Evolutionary conservation across 306 rosid species (phyloP).

Genomic region (Medicago lupulina): DNA sequence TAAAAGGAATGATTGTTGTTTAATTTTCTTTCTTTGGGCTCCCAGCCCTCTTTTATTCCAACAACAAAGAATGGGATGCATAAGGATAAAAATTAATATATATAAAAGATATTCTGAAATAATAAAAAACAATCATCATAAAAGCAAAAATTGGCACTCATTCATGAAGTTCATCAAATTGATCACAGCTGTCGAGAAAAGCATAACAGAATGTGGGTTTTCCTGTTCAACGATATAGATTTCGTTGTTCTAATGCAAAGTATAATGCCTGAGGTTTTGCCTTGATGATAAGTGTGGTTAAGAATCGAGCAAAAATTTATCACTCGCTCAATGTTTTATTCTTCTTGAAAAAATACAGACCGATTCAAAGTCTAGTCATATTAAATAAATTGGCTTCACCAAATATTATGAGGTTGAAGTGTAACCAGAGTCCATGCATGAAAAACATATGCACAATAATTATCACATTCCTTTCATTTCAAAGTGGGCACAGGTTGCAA

Average conservation of each 20-base stretch:
- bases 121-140: neutral
- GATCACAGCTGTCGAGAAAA: constrained; percentile 25
- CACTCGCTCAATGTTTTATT: neutral
- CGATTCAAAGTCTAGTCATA: neutral
- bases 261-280: neutral
- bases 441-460: constrained; percentile 13
- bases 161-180: constrained; percentile 7
- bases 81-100: neutral
- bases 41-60: neutral
- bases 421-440: constrained; percentile 24
- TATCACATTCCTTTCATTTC: too few species aligned
- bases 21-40: neutral
- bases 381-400: constrained; percentile 9
- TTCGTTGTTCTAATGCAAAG: neutral
- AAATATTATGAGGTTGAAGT: neutral
- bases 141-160: constrained; percentile 9
- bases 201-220: neutral
- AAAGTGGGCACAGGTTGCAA: too few species aligned
- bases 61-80: neutral
- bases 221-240: neutral
- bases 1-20: neutral
- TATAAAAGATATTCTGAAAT: neutral
- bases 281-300: neutral
- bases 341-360: neutral
- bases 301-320: neutral